Base-by-base conservation (phyloP, 192 early-diverging fungal species). In the Phlyctochytrium bullatum region DNA sequence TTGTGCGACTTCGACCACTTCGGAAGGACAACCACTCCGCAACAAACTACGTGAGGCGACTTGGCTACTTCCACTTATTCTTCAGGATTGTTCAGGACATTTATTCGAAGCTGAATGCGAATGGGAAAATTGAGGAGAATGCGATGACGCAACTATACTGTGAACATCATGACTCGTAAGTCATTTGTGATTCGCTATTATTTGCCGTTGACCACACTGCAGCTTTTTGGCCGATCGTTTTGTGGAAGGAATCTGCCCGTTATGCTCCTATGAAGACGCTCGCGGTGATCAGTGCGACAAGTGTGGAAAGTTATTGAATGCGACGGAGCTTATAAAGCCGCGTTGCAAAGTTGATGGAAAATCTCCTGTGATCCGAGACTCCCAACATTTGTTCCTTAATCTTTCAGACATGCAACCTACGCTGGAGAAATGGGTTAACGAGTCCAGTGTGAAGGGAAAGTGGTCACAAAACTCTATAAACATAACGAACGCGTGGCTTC, bases 251-350 rank as follows among this genome's bases (percentile, higher is more conserved):
- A 90, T 80, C 1, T 99, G 97, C 76, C 97, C 97, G 35, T 78
- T 82, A 61, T 99, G 97, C 75, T 36, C 53, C 23, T 84, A 72
- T 63, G 69, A 72, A 23, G 73, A 96, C 76, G 97, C 95, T 52
- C 90, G 96, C 63, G 97, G 97, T 63, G 97, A 99, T 76, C 97
- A 99, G 80, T 99, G 97, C 82, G 97, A 99, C 85, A 79, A 80
- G 57, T 98, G 96, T 76, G 93, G 93, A 33, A 84, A 87, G 53
- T 80, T 98, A 27, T 74, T 98, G 64, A 92, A 99, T 62, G 93
- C 97, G 27, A 88, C 81, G 28, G 97, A 99, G 16, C 87, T 99
- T 23, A 76, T 95, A 69, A 85, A 97, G 31, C 96, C 97, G 32
- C 88, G 88, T 64, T 99, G 97, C 86, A 96, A 98, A 82, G 71